Base-by-base conservation (phyloP, 306 rosid genomes). In the Corylus avellana region DNA sequence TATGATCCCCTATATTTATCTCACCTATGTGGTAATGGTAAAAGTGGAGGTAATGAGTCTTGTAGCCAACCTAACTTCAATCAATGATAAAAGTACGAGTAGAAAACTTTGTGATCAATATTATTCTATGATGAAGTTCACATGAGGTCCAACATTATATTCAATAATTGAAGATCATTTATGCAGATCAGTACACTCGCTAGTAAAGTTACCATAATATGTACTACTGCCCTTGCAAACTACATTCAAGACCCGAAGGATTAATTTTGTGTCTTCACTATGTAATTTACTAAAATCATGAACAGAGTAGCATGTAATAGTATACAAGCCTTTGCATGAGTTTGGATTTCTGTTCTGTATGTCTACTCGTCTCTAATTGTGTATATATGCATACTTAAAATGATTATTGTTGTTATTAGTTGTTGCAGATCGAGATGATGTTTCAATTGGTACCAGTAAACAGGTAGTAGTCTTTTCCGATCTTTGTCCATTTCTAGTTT, bases 381-480 rank as follows among this genome's bases (percentile, higher is more conserved):
- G 14, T 11, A 11, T 49, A 2, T 10, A 49, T 49, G 53, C 2
- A 11, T 12, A 12, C 35, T 59, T 22, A 59, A 59, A 22, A 67
- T 80, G 75, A 77, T 78, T 72, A 56, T 80, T 81, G 70, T 8
- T 67, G 37, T 57, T 85, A 74, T 53, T 17, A 72, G 12, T 54
- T 75, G 78, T n/a, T 91, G 91, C 96, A 95, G 98, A 88, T 84
- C 87, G 70, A 83, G 78, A 78, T 68, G 84, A 84, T 73, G 48
- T 83, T 87, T 77, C 87, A 75, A 69, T 72, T 74, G 81, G 82
- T 79, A 73, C 92, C 39, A 78, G 73, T 37, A 87, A 75, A 50
- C 89, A 88, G 93, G 97, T 92, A 85, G 29, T 37, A 85, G 29
- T 37, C 50, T 79, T 50, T 76, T 79, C 55, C 32, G 76, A 63